Evolutionary conservation across 768 basidiomycete genomes (phyloP), one percentile per base, ranked within the genome.

Genomic region (Dioszegia hungarica): DNA sequence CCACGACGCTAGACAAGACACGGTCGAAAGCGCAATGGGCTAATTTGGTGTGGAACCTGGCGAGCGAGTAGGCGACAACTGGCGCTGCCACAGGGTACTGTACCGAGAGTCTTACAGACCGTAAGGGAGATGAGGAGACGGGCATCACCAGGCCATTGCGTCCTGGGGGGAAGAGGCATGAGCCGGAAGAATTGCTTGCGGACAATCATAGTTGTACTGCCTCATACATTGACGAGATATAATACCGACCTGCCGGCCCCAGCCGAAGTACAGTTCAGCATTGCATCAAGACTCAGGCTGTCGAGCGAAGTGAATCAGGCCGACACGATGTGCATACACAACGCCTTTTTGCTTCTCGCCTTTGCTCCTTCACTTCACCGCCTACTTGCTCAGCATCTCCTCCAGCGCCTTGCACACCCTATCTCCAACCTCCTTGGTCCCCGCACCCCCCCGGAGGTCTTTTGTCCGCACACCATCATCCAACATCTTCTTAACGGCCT

Each of bases 401-500:
- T 84, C 84, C 55, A 97, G 75, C 9, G 82, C 82, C 72, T 90
- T 85, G 0, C 90, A 82, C 28, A 98, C 81, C 67, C 82, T 82
- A 71, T 93, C 87, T 17, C 95, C 95, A 22, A 97, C 80, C 70
- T 92, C 87, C 38, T 74, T 79, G 19, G 95, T 97, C 29, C 79
- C 79, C 46, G 81, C 82, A 14, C 80, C 81, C 20, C 95, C 95
- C 48, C 90, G 88, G 40, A 99, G 79, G 77, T 99, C 95, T 29
- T 83, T 84, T 2, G 93, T 93, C 66, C 90, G 82, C 56, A 87
- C 76, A 3, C 91, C 92, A 9, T 77, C 57, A 73, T 99, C 94
- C 12, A 99, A 79, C 24, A 89, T 90, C 75, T 86, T 90, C 58
- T 86, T 81, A 9, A 99, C 94, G n/a, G 95, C 91, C 49, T 79